Evolutionary conservation across 2,329 filamentous ascomycete species (phyloP), one percentile per base, ranked within the genome.

Genomic region (Domatiomyces catenatus): DNA sequence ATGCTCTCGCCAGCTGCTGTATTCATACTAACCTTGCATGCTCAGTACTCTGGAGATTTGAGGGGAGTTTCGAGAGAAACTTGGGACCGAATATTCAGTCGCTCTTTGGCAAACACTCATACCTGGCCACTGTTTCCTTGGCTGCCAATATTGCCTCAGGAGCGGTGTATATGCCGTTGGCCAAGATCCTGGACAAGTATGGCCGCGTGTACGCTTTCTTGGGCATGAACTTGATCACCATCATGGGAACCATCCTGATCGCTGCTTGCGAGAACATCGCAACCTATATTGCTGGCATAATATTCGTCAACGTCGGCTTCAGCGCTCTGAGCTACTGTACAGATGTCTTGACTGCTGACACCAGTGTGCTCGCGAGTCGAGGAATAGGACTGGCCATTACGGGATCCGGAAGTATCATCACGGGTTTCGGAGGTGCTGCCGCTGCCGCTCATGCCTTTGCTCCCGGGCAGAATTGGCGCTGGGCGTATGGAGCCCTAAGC

Each of bases 131-230:
- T 5, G 32, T 39, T 2, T 39, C 32, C 15, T 39, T 39, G 32
- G 32, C 32, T 39, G 32, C 32, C 32, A 39, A 39, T 15, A 39
- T 39, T 4, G 32, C 32, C 32, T 39, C 32, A 15, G 32, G 32
- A 39, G 45, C 45, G 4, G 26, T 47, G 10, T 47, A 47, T 20
- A 47, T 47, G 17, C 45, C 45, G 2, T 26, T 47, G 19, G 77
- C 79, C 49, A 82, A 81, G 62, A 66, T 80, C 17, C 66, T 82
- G 50, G 75, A 82, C 63, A 67, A 78, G 45, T 81, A 73, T 71
- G 79, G 77, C 20, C 75, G 79, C 15, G 69, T 76, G 1, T 69
- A 78, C 55, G 77, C 74, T n/a, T 71, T 75, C 51, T 48, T 68
- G 2, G 24, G 75, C 36, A 71, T 71, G 57, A 58, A 74, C 0